Evolutionary conservation across 495 filamentous ascomycete genomes (phyloP), one percentile per base, ranked within the genome.

Genomic region (Podospora didyma): DNA sequence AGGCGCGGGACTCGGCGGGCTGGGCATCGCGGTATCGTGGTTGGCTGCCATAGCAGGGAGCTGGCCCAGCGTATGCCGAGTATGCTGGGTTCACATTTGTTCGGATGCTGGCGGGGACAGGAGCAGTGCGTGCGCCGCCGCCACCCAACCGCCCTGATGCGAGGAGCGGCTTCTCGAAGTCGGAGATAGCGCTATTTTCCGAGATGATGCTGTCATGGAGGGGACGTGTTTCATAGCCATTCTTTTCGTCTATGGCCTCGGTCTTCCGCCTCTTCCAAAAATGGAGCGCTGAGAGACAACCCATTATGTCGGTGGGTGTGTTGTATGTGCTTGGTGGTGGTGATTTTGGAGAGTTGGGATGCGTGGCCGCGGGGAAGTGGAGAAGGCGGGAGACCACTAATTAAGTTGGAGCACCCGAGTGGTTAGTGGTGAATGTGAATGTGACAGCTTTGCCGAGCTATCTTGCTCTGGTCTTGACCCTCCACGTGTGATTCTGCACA

Each of bases 41-140:
- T 19, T 17, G n/a, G 3, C 1, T 16, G 39, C 17, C 20, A 2
- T 19, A 22, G 45, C 10, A 1, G 45, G 51, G 26, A 5, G 45
- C 57, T 14, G 60, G 56, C 2, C 51, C 51, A 11, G 63, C 49
- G 53, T 59, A 61, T 11, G 63, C 57, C 37, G 63, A 63, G 49
- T 57, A 61, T 16, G 9, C 20, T 16, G 54, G 60, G 24, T 63
- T 56, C 34, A 51, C 57, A 16, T 39, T 17, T 11, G 54, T 53
- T 3, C 57, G 34, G 23, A 54, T 54, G 21, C 31, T 21, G 2
- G 41, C 16, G 2, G 41, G 39, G 39, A 46, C 12, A 12, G 39
- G 9, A 28, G 39, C 5, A 12, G 12, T 42, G 14, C 14, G 39
- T 16, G 39, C 14, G 1, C 14, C 39, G 39, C 39, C 39, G 2